phyloP scores from a whole-genome alignment of 2,329 filamentous ascomycete genomes.

The Orbilia quercus region DNA sequence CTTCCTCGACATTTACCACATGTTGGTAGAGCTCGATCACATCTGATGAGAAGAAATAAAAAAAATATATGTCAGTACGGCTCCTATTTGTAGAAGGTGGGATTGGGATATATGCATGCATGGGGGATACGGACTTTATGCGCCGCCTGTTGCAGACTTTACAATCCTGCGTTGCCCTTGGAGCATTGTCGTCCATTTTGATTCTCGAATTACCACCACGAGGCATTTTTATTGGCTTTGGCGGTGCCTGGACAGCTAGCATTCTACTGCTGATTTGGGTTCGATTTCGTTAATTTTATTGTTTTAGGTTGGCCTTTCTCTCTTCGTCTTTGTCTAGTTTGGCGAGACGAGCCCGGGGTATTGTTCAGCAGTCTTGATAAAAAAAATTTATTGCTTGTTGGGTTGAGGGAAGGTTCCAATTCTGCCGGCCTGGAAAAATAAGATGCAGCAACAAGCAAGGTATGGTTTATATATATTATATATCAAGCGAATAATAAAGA shows the following conservation, averaged over 20 bases:
- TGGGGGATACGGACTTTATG: slow-evolving; percentile 49
- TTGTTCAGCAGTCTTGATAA: no score
- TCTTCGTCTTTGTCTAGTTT: background rate
- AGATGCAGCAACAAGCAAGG: background rate
- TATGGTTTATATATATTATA: slow-evolving; percentile 4
- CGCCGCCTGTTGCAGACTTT: slow-evolving; percentile 54
- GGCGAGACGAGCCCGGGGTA: no score
- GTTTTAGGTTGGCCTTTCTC: background rate
- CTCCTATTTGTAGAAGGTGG: background rate
- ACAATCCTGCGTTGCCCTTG: slow-evolving; percentile 53
- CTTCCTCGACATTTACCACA: slow-evolving; percentile 53
- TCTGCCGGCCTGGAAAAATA: background rate
- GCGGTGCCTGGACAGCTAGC: slow-evolving; percentile 50
- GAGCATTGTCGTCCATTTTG: slow-evolving; percentile 53
- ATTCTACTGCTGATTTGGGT: slow-evolving; percentile 34
- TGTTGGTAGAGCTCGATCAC: slow-evolving; percentile 47
- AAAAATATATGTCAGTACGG: slow-evolving; percentile 5
- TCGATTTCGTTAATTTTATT: background rate
- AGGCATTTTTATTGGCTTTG: slow-evolving; percentile 53
- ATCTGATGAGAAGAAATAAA: slow-evolving; percentile 22
- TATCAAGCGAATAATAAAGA: background rate
- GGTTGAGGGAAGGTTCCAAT: background rate
- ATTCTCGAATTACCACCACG: slow-evolving; percentile 52
- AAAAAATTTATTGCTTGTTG: background rate
- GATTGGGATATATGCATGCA: slow-evolving; percentile 19